phyloP scores from a whole-genome alignment of 768 basidiomycete genomes.

The Xanthoconium purpureum region DNA sequence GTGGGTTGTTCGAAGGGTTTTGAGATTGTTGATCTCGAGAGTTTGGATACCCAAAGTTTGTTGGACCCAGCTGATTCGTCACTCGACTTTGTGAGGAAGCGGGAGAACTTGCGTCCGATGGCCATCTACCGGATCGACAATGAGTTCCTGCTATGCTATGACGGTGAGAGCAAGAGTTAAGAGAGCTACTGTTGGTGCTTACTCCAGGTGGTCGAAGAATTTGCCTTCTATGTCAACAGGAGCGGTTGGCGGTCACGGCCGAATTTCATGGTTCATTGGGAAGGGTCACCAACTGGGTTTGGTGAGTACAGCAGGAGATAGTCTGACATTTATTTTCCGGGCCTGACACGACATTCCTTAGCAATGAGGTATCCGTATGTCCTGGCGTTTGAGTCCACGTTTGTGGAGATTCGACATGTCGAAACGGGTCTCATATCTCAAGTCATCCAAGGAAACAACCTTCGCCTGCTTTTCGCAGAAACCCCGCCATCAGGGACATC shows the following conservation, averaged over 20 bases:
- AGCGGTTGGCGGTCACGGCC: constrained; percentile 87
- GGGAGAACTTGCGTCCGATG: constrained; percentile 87
- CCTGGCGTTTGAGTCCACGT: constrained; percentile 92
- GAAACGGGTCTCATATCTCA: constrained; percentile 90
- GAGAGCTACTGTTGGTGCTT: constrained; percentile 2
- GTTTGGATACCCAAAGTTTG: constrained; percentile 92
- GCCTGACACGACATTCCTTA: constrained; percentile 32
- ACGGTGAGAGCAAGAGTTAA: constrained; percentile 56
- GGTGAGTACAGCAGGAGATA: constrained; percentile 54
- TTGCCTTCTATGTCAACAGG: constrained; percentile 98
- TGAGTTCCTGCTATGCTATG: constrained; percentile 96
- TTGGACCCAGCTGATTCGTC: constrained; percentile 89
- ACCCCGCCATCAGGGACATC: constrained; percentile 84
- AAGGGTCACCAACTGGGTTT: constrained; percentile 90
- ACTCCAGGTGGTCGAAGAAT: constrained; percentile 55
- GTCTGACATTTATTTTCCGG: neutral
- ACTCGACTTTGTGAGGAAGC: constrained; percentile 89
- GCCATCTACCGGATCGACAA: constrained; percentile 96
- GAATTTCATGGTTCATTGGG: constrained; percentile 96
- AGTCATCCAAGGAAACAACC: constrained; percentile 90
- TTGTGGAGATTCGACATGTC: constrained; percentile 95
- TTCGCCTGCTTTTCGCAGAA: constrained; percentile 90
- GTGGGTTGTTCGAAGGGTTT: constrained; percentile 97
- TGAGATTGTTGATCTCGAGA: constrained; percentile 97
- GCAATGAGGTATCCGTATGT: constrained; percentile 97